These are phyloP conservation scores for Aspergillus niger DNA, from an alignment of 2,329 filamentous ascomycete species.

Conservation along the genomic window DNA sequence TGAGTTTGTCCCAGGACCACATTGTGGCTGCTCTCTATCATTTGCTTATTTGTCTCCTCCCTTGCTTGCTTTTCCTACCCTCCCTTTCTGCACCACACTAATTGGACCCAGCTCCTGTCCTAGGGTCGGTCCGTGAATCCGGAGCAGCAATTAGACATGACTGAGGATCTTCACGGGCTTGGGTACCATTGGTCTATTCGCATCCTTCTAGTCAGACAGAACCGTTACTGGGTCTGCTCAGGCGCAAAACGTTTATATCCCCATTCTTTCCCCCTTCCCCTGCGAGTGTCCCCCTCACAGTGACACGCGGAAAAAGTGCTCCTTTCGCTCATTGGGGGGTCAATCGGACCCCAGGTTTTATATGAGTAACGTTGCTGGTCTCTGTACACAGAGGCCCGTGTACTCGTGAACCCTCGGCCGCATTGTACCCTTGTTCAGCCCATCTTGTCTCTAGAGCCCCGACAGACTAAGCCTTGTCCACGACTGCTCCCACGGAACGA, in stretches of 20 bases:
- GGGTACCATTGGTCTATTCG: slow-evolving; percentile 15
- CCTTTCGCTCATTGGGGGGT: neutral
- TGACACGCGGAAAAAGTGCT: slow-evolving; percentile 1
- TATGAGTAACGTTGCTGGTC: slow-evolving; percentile 2
- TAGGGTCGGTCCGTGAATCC: slow-evolving; percentile 18
- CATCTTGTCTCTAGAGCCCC: neutral
- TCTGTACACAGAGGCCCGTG: neutral
- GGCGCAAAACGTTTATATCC: slow-evolving; percentile 20
- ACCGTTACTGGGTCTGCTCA: slow-evolving; percentile 8
- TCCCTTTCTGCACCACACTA: neutral
- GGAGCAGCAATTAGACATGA: slow-evolving; percentile 26
- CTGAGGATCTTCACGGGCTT: slow-evolving; percentile 15
- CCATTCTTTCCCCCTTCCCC: slow-evolving; percentile 12
- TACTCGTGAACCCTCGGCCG: slow-evolving; percentile 2
- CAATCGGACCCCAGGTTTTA: slow-evolving; percentile 8
- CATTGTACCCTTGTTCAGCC: neutral
- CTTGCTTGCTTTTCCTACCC: slow-evolving; percentile 23
- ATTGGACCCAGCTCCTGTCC: slow-evolving; percentile 20
- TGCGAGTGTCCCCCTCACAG: slow-evolving; percentile 1
- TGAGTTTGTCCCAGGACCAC: slow-evolving; percentile 4
- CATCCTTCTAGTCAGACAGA: slow-evolving; percentile 8
- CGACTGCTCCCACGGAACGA: neutral
- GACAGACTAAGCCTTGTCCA: neutral
- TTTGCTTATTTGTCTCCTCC: slow-evolving; percentile 23
- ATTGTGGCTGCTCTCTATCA: slow-evolving; percentile 14